Evolutionary conservation across 2,329 filamentous ascomycete genomes (phyloP).

Genomic region (Clathrospora elynae): DNA sequence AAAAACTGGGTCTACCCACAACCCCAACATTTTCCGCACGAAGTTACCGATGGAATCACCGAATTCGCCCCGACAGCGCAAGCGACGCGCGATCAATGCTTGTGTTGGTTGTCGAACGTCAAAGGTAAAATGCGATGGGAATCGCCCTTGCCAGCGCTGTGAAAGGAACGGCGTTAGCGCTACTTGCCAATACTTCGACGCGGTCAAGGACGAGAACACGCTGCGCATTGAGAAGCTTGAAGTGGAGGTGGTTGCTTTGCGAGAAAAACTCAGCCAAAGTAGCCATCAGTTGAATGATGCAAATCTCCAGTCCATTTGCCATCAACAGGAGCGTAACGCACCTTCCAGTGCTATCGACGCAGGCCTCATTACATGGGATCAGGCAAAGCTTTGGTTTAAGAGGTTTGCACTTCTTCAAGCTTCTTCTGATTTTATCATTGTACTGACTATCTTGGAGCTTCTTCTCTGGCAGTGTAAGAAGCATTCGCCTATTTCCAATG

Average conservation of each 20-base stretch:
- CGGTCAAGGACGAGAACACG: slow-evolving; percentile 30
- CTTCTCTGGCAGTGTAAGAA: slow-evolving; percentile 38
- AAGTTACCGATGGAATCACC: slow-evolving; percentile 23
- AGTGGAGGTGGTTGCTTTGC: slow-evolving; percentile 24
- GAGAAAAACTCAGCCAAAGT: too few species aligned
- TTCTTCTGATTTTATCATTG: background rate
- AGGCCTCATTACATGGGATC: slow-evolving; percentile 32
- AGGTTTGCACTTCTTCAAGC: slow-evolving; percentile 16
- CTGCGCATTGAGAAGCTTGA: slow-evolving; percentile 38
- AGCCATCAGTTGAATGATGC: too few species aligned
- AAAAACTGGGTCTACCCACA: slow-evolving; percentile 11
- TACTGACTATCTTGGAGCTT: slow-evolving; percentile 27
- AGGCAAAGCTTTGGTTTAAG: slow-evolving; percentile 35
- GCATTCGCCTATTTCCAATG: background rate
- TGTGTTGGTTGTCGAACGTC: slow-evolving; percentile 38
- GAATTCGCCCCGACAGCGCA: slow-evolving; percentile 29
- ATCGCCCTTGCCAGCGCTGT: slow-evolving; percentile 40
- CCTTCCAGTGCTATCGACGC: slow-evolving; percentile 30
- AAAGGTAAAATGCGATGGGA: slow-evolving; percentile 43
- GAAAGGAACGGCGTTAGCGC: slow-evolving; percentile 25
- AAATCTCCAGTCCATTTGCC: slow-evolving; percentile 5
- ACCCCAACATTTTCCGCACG: slow-evolving; percentile 14
- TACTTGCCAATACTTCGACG: slow-evolving; percentile 35
- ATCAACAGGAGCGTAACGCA: slow-evolving; percentile 6
- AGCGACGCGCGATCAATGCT: slow-evolving; percentile 43